A percentile compares a stretch with the other conserved stretches of the same genome.
Evolutionary conservation across 2,329 filamentous ascomycete species (phyloP).

Genomic region (Colletotrichum eleusines): DNA sequence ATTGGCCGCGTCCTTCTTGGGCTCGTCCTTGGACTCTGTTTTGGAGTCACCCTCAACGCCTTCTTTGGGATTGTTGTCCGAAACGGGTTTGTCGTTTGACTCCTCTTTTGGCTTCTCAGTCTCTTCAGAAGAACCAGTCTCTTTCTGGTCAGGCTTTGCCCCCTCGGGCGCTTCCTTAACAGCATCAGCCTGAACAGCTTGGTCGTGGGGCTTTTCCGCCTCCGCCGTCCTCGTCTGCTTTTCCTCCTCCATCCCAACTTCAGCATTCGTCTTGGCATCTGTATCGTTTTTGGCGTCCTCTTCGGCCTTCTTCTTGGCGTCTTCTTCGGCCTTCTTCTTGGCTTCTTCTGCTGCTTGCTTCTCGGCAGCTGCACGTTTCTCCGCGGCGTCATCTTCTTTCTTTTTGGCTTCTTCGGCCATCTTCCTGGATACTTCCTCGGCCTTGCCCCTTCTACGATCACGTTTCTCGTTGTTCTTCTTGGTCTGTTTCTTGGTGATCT

Average conservation of each 20-base stretch:
- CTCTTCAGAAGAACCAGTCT: not conserved
- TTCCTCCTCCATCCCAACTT: constrained; percentile 47
- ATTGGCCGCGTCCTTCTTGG: constrained; percentile 39
- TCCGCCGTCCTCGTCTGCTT: constrained; percentile 48
- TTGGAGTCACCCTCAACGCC: constrained; percentile 6
- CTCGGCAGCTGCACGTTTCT: constrained; percentile 43
- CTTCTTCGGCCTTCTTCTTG: constrained; percentile 39
- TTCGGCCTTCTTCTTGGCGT: constrained; percentile 41
- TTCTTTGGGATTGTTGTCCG: constrained; percentile 16
- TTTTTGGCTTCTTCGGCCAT: constrained; percentile 40
- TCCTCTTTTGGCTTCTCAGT: not conserved
- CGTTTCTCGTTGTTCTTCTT: constrained; percentile 55
- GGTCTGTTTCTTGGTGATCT: constrained; percentile 56
- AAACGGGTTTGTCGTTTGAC: not conserved
- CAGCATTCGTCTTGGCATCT: constrained; percentile 45
- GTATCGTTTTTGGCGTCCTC: constrained; percentile 44
- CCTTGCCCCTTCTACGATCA: constrained; percentile 43
- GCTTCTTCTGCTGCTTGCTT: too few species aligned
- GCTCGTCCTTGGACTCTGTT: constrained; percentile 34
- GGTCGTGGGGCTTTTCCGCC: constrained; percentile 28
- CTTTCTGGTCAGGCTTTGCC: not conserved
- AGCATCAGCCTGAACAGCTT: constrained; percentile 38
- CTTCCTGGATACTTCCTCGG: constrained; percentile 38
- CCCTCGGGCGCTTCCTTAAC: constrained; percentile 10
- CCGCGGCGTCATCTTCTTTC: constrained; percentile 47